phyloP scores from a whole-genome alignment of 352 stramenopile species.

The Pythium biforme region DNA sequence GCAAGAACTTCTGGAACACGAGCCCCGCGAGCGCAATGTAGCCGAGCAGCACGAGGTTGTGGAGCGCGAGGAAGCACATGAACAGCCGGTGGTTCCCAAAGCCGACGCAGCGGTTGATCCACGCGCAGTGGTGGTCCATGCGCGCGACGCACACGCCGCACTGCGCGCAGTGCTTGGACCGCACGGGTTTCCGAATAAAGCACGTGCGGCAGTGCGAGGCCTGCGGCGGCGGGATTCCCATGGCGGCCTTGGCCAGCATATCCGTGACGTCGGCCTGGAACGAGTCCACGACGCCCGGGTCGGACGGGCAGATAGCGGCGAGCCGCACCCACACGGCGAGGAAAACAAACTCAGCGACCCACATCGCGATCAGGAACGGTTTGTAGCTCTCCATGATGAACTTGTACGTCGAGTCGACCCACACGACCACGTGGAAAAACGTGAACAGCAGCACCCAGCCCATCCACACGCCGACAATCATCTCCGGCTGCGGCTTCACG shows the following conservation, averaged over 20 bases:
- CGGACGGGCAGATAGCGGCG: slow-evolving; percentile 53
- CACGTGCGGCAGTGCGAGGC: slow-evolving; percentile 71
- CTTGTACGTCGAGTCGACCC: slow-evolving; percentile 44
- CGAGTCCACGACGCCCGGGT: slow-evolving; percentile 52
- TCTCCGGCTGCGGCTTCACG: slow-evolving; percentile 53
- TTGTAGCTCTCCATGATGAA: slow-evolving; percentile 32
- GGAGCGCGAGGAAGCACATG: slow-evolving; percentile 72
- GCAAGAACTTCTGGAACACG: slow-evolving; percentile 34
- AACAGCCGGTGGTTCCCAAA: slow-evolving; percentile 80
- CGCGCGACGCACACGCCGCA: slow-evolving; percentile 80
- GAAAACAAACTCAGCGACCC: slow-evolving; percentile 45
- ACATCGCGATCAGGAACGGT: slow-evolving; percentile 42
- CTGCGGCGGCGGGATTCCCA: slow-evolving; percentile 38
- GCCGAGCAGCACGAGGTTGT: slow-evolving; percentile 43
- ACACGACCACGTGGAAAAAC: slow-evolving; percentile 64
- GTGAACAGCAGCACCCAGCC: slow-evolving; percentile 73
- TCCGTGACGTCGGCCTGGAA: slow-evolving; percentile 51
- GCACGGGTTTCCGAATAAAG: slow-evolving; percentile 63
- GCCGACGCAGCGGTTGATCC: slow-evolving; percentile 85
- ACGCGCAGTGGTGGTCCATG: slow-evolving; percentile 86
- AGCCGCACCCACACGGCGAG: slow-evolving; percentile 50
- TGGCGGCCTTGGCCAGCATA: slow-evolving; percentile 49
- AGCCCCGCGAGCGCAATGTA: slow-evolving; percentile 46
- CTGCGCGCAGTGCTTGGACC: slow-evolving; percentile 79
- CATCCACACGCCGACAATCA: slow-evolving; percentile 78